Base-by-base conservation (phyloP, 169 alveolate genomes). In the Sarcocystis neurona region DNA sequence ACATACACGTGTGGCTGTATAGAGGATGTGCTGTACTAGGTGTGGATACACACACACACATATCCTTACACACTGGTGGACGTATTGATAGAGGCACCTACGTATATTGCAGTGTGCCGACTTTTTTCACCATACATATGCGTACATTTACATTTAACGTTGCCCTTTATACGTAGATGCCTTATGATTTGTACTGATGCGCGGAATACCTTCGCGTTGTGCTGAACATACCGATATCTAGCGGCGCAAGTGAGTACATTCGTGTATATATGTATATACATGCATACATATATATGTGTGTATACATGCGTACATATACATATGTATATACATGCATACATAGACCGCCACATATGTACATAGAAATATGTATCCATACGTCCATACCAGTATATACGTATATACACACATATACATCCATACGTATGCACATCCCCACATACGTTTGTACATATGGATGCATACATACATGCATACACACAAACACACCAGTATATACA, bases 61-160 rank as follows among this genome's bases (percentile, higher is more conserved):
- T n/a, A n/a, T n/a, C n/a, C n/a, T n/a, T n/a, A n/a, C n/a, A n/a
- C 85, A 4, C 85, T 68, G 4, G 47, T 77, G 15, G 47, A 80
- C 30, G 63, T 20, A 53, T 53, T 20, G 10, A 12, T 20, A 12
- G 10, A 20, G 10, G 20, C 20, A 53, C 30, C 63, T 20, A 53
- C 30, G 10, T 20, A 12, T 53, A 53, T 53, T 20, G 63, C 63
- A 10, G 63, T 53, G 10, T 20, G 20, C 10, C 10, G 30, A 20
- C 63, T 53, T 53, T 53, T 20, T 53, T 12, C 63, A 53, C 10
- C 63, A 20, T 20, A 53, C 20, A 20, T 20, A 20, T 53, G 63
- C 63, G 30, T 20, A 20, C 20, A 12, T 53, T 20, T 53, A 12
- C 20, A 12, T 53, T 20, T 53, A 10, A 10, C 10, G 10, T 20